Evolutionary conservation across 2,329 filamentous ascomycete genomes (phyloP).

Genomic region (Herpomyces periplanetae): DNA sequence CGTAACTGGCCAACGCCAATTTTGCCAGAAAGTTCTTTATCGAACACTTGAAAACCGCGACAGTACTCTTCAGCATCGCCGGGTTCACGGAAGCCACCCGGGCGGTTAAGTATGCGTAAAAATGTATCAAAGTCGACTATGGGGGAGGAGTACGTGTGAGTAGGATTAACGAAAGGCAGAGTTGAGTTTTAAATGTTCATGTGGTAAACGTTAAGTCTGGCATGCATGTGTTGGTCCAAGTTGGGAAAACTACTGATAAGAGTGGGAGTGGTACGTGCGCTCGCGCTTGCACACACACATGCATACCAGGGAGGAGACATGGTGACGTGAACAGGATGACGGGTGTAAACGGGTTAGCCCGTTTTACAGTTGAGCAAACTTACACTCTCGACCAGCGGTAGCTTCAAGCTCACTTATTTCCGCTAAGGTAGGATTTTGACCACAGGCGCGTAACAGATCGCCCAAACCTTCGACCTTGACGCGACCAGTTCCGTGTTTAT

Average conservation of each 20-base stretch:
- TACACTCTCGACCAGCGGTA: constrained; percentile 59
- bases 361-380: constrained; percentile 11
- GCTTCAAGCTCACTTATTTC: constrained; percentile 82
- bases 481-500: constrained; percentile 89
- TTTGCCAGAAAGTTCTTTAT: constrained; percentile 93
- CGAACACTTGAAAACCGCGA: constrained; percentile 92
- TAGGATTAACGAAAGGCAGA: no score
- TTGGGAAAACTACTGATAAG: no score
- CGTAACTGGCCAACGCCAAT: constrained; percentile 91
- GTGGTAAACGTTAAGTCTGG: no score
- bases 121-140: constrained; percentile 93
- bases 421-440: constrained; percentile 76
- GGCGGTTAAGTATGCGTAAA: constrained; percentile 78
- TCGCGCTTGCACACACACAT: no score
- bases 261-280: no score
- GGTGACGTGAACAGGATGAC: no score
- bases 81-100: constrained; percentile 85
- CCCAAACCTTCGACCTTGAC: constrained; percentile 54
- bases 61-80: constrained; percentile 95
- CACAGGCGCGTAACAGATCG: constrained; percentile 75
- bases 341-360: no score
- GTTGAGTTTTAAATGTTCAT: no score
- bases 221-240: no score
- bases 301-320: no score
- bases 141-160: background rate